Conservation (phyloP, 208 protist genomes). For the Leishmania lainsoni region DNA sequence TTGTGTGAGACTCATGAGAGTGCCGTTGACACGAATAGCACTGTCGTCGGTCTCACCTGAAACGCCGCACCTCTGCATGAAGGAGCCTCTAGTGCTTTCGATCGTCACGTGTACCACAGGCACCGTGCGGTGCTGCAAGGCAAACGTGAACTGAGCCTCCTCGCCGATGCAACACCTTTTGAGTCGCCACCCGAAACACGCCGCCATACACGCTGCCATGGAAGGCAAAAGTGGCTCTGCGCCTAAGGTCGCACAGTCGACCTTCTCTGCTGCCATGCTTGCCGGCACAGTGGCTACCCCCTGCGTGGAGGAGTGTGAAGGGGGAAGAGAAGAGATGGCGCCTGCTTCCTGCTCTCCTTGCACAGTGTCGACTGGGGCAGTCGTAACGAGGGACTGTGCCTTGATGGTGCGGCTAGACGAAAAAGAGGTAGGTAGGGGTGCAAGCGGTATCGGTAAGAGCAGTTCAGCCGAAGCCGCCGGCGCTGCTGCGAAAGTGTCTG, state of each 20-base stretch:
- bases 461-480: background rate
- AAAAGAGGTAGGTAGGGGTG: background rate
- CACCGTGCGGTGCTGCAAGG: constrained; percentile 3
- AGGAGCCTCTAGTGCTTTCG: background rate
- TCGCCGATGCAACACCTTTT: constrained; percentile 1
- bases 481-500: background rate
- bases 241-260: background rate
- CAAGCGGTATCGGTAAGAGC: background rate
- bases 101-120: constrained; percentile 1
- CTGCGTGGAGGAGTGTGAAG: background rate
- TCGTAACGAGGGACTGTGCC: background rate
- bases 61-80: background rate
- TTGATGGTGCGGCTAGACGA: background rate
- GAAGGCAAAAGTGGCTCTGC: constrained; percentile 4
- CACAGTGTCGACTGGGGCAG: background rate
- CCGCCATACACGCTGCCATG: constrained; percentile 16
- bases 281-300: background rate
- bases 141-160: constrained; percentile 3
- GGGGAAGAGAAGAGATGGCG: background rate
- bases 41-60: background rate
- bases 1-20: constrained; percentile 3
- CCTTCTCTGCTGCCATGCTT: background rate
- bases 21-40: constrained; percentile 7
- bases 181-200: constrained; percentile 30
- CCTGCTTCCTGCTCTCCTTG: background rate